Evolutionary conservation across 352 stramenopile genomes (phyloP), one percentile per base, ranked within the genome.

Genomic region (Aphanomyces stellatus): DNA sequence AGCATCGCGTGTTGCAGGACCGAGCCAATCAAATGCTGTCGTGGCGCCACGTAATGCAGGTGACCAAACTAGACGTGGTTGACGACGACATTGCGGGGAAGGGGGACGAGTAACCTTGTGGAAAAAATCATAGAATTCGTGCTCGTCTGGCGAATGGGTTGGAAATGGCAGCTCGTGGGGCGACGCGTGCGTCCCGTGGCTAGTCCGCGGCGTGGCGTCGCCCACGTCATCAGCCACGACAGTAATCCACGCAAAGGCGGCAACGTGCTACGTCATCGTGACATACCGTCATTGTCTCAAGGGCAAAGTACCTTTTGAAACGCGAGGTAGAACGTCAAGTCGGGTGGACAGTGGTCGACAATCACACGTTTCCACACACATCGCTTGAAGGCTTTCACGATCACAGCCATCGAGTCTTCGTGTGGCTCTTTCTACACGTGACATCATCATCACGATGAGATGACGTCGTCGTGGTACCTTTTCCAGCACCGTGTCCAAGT

Each of bases 251-350:
- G 35, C 55, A 64, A 64, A 64, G 25, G 25, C 34, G 15, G 55
- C 55, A 13, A 64, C 33, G 27, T 35, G 31, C 55, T 64, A 53
- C n/a, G n/a, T n/a, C n/a, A n/a, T n/a, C n/a, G n/a, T n/a, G n/a
- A n/a, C n/a, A n/a, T n/a, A n/a, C n/a, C n/a, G n/a, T n/a, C n/a
- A n/a, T n/a, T n/a, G 19, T 51, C 13, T 8, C 42, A 51, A 25
- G 42, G 19, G 7, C 17, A 17, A 53, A 7, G 35, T 35, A 64
- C 55, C 24, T 27, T 25, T 64, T 64, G 55, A 37, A 64, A 64
- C 3, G 55, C n/a, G n/a, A 64, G 40, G n/a, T 64, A 64, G 30
- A 64, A 64, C 10, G 33, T 4, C 35, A 64, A 46, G 8, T 64
- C 55, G 19, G 55, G 22, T 25, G 55, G 55, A n/a, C 35, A 64